Percentiles rank a stretch among this genome's conserved stretches.
These are phyloP conservation scores for Gossypium herbaceum DNA, from an alignment of 345 rosid species.

Conservation along the genomic window DNA sequence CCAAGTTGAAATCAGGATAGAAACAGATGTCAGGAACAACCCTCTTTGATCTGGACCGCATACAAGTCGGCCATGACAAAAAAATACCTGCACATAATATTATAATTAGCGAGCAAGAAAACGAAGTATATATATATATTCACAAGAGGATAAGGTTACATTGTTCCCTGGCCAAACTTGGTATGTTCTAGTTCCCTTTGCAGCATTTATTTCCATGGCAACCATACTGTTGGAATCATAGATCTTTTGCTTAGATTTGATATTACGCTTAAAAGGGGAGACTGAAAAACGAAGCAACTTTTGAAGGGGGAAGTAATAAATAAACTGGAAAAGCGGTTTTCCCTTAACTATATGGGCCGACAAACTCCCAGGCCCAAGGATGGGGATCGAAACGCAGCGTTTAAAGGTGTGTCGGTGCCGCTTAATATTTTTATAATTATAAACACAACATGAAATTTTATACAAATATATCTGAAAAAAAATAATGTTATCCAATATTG, in stretches of 20 bases:
- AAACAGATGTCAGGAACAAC: constrained; percentile 25
- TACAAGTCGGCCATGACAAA: constrained; percentile 36
- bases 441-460: too few species aligned
- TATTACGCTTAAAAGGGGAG: not conserved
- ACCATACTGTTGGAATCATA: constrained; percentile 18
- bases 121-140: not conserved
- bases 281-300: not conserved
- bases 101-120: not conserved
- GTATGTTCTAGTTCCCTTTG: constrained; percentile 26
- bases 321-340: not conserved
- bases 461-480: too few species aligned
- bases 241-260: not conserved
- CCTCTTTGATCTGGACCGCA: constrained; percentile 48
- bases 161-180: constrained; percentile 48
- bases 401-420: not conserved
- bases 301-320: not conserved
- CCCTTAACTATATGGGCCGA: not conserved
- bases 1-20: constrained; percentile 37
- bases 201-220: constrained; percentile 16
- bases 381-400: not conserved
- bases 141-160: constrained; percentile 14
- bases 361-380: not conserved
- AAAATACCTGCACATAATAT: constrained; percentile 30
- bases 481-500: too few species aligned
- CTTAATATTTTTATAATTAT: too few species aligned